These are phyloP conservation scores for Sonneratia caseolaris DNA, from an alignment of 345 rosid genomes.

Conservation along the genomic window DNA sequence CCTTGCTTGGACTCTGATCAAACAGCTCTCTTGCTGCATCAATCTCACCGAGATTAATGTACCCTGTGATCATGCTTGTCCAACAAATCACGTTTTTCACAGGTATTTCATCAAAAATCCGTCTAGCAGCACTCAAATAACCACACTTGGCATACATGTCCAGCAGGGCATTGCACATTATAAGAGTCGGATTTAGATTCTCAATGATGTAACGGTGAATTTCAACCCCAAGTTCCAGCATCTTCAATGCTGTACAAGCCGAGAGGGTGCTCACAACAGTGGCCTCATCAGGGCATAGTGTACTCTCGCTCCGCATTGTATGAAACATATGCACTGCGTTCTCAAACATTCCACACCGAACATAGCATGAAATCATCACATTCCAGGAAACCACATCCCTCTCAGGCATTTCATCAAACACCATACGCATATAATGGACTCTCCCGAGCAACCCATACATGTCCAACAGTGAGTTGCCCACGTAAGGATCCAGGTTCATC, in stretches of 20 bases:
- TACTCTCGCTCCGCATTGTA: conserved; percentile 33
- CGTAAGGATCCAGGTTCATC: conserved; percentile 45
- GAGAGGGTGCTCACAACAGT: conserved; percentile 61
- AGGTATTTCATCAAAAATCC: conserved; percentile 37
- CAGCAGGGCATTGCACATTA: conserved; percentile 52
- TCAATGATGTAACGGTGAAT: conserved; percentile 34
- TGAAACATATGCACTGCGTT: conserved; percentile 40
- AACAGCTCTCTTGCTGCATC: conserved; percentile 59
- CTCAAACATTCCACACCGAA: conserved; percentile 34
- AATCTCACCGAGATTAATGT: conserved; percentile 37
- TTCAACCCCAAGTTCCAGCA: conserved; percentile 41
- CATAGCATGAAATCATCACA: conserved; percentile 52
- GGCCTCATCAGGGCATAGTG: conserved; percentile 44
- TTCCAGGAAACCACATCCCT: conserved; percentile 68
- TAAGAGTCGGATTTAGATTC: conserved; percentile 31
- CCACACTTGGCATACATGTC: conserved; percentile 75
- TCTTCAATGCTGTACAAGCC: conserved; percentile 49
- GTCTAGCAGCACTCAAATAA: conserved; percentile 35
- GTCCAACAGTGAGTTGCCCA: conserved; percentile 52
- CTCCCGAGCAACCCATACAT: conserved; percentile 47
- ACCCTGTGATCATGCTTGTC: conserved; percentile 66
- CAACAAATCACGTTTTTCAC: conserved; percentile 56
- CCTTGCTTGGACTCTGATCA: conserved; percentile 54
- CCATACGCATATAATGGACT: conserved; percentile 18
- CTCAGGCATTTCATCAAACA: conserved; percentile 66